Conservation (phyloP, 805 yeast genomes). For the Grigorovia humatica region DNA sequence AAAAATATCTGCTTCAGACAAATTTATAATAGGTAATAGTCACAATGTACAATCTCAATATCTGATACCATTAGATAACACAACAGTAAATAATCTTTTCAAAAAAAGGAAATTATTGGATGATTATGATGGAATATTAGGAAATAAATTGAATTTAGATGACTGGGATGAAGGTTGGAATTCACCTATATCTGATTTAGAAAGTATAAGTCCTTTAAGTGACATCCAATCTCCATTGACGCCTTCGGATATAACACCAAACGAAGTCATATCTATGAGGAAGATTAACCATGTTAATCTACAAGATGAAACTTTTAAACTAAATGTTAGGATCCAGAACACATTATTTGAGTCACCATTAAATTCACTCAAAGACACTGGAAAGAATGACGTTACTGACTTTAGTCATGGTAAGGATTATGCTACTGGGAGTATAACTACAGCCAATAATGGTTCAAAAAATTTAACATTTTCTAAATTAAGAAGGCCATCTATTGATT, state of each 20-base stretch:
- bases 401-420: not conserved
- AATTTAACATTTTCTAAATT: not conserved
- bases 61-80: not conserved
- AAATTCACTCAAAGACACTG: not conserved
- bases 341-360: conserved; percentile 2
- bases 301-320: conserved; percentile 9
- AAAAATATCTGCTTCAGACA: not conserved
- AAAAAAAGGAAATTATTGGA: not conserved
- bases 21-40: not conserved
- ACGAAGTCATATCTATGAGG: not conserved
- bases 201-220: conserved; percentile 17
- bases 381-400: not conserved
- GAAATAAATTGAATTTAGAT: conserved; percentile 7
- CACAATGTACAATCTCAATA: not conserved
- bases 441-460: not conserved
- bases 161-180: conserved; percentile 7
- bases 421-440: not conserved
- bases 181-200: conserved; percentile 12
- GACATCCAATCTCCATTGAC: conserved; percentile 10
- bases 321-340: conserved; percentile 12
- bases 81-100: not conserved
- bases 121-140: conserved; percentile 4
- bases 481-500: conserved; percentile 1
- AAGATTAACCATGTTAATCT: not conserved
- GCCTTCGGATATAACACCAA: not conserved